Percentiles rank a stretch among this genome's conserved stretches.
phyloP scores from a whole-genome alignment of 805 yeast species.

The Huiozyma sinensis region DNA sequence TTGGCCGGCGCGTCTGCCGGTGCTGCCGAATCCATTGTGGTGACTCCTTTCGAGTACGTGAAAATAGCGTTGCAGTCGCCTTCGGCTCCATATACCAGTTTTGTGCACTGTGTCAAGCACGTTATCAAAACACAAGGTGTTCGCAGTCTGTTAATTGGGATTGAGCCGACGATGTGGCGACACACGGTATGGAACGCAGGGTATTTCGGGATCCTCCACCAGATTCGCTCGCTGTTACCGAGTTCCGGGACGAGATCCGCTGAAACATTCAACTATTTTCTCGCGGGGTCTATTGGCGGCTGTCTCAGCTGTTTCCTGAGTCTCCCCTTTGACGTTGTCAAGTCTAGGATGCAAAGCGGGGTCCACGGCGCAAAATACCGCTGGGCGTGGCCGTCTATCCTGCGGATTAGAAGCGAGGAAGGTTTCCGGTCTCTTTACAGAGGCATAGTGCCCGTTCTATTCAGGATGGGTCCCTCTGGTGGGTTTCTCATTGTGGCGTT shows the following conservation, averaged over 20 bases:
- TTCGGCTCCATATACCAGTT: slow-evolving; percentile 69
- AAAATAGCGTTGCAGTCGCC: slow-evolving; percentile 89
- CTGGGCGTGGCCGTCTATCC: too few relatives aligned
- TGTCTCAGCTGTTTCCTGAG: slow-evolving; percentile 83
- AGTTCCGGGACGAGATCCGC: slow-evolving; percentile 56
- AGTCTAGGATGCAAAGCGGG: slow-evolving; percentile 82
- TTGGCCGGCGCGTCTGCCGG: slow-evolving; percentile 96
- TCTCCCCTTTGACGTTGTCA: slow-evolving; percentile 95
- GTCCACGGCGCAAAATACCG: slow-evolving; percentile 32
- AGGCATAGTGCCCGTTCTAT: too few relatives aligned
- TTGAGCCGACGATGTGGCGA: slow-evolving; percentile 95
- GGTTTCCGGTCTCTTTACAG: too few relatives aligned
- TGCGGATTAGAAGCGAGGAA: too few relatives aligned
- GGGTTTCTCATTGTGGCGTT: too few relatives aligned
- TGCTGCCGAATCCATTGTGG: slow-evolving; percentile 90
- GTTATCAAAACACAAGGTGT: slow-evolving; percentile 67
- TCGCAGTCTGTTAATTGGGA: slow-evolving; percentile 78
- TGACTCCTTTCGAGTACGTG: slow-evolving; percentile 91
- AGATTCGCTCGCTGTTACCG: slow-evolving; percentile 68
- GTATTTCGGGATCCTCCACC: slow-evolving; percentile 88
- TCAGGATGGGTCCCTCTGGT: too few relatives aligned
- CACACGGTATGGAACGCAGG: slow-evolving; percentile 95
- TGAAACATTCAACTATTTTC: slow-evolving; percentile 71
- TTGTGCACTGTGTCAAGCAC: slow-evolving; percentile 65
- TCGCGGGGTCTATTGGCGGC: slow-evolving; percentile 93